Evolutionary conservation across 1,139 yeast genomes (phyloP), one percentile per base, ranked within the genome.

Genomic region (Lodderomyces theae): DNA sequence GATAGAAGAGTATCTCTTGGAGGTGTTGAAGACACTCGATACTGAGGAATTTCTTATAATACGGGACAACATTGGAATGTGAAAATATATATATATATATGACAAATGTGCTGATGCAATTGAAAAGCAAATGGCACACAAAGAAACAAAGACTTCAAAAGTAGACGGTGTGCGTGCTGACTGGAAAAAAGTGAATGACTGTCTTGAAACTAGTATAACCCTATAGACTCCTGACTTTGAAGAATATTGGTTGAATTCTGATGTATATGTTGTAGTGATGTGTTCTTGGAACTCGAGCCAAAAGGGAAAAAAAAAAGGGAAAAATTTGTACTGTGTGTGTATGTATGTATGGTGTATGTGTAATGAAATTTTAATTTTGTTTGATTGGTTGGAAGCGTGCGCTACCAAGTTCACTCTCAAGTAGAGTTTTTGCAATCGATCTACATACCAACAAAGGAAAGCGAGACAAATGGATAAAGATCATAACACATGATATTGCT

Each of bases 1-100:
- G 49, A 75, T 73, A 45, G 73, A 61, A 32, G 70, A 69, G 51
- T 49, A 56, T 56, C 76, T 57, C 30, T 48, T 46, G 13, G 49
- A 31, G 12, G 42, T 25, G 42, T 51, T 49, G 39, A 42, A 18
- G 12, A 43, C 28, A 31, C 38, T 37, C 18, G 34, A 18, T 26
- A 30, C 23, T 15, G 40, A 24, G 9, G 40, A 17, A 22, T 12
- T 32, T 4, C 33, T 15, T n/a, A 46, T 32, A 17, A 42, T 31
- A 37, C 49, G 45, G n/a, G 51, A 42, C 23, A 51, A 51, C 54
- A 48, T 51, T 33, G 39, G 37, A 29, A 13, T 17, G 23, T 15
- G 34, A 16, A 11, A 6, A 21, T 38, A 24, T 32, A n/a, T n/a
- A n/a, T n/a, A n/a, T n/a, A n/a, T 28, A 13, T 13, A 16, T 29